phyloP scores from a whole-genome alignment of 2,329 filamentous ascomycete genomes.

The Cordyceps militaris region DNA sequence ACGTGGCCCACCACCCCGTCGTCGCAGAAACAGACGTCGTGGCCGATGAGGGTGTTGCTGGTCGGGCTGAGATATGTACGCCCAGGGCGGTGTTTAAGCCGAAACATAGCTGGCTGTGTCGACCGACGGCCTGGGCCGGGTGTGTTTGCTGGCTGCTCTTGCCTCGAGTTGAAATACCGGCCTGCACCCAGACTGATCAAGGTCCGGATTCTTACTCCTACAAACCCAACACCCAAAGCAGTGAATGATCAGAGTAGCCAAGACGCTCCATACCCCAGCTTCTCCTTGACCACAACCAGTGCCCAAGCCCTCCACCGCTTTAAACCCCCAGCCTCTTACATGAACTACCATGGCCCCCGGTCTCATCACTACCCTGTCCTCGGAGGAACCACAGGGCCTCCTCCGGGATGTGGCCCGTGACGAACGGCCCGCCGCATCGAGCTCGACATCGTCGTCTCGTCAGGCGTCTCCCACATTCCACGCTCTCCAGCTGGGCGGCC shows the following conservation, averaged over 20 bases:
- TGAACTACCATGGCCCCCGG: constrained; percentile 3
- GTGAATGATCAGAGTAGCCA: not conserved
- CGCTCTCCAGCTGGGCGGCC: not conserved
- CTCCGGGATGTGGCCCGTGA: not conserved
- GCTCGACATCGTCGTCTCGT: not conserved
- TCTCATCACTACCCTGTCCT: not conserved
- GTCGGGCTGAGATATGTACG: no score
- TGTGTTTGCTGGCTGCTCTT: not conserved
- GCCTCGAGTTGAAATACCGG: not conserved
- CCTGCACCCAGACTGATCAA: not conserved
- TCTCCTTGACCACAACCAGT: not conserved
- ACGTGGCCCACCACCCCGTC: constrained; percentile 7
- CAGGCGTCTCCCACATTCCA: not conserved
- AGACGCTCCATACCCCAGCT: not conserved
- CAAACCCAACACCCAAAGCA: not conserved
- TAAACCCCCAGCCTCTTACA: not conserved
- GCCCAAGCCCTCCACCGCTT: not conserved
- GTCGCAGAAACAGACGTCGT: no score
- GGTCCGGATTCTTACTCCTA: not conserved
- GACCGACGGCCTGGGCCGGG: no score
- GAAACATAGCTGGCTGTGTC: no score
- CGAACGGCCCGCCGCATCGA: not conserved
- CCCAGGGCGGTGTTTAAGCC: no score
- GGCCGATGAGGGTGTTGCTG: no score
- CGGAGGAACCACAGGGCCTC: not conserved